Evolutionary conservation across 139 green algal genomes (phyloP), one percentile per base, ranked within the genome.

Genomic region (Haematococcus lacustris): DNA sequence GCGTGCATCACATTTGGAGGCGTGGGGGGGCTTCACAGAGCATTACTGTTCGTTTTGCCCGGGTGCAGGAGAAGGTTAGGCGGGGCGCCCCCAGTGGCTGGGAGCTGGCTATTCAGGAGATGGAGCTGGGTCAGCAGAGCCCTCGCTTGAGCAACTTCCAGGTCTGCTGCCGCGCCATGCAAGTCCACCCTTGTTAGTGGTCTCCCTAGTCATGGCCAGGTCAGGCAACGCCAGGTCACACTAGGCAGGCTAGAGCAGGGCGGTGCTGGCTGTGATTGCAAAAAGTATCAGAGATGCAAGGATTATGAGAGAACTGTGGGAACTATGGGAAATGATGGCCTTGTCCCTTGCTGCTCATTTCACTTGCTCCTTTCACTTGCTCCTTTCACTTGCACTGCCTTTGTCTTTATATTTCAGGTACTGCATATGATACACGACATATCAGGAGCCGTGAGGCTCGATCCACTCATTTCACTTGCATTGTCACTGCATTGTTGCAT

Each of bases 111-210:
- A 74, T 88, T 30, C 63, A 60, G 59, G 71, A 83, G 43, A 64
- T 85, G 53, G 78, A 38, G 32, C 47, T 88, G 33, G 82, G 82
- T n/a, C 64, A 25, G 21, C 30, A 85, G 32, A 68, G 60, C 50
- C 76, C 78, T 3, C 6, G 65, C n/a, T 69, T 88, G 73, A 71
- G 30, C 51, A 78, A 78, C 71, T 80, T 74, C 57, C 80, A 86
- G 71, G 76, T 74, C 34, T 35, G 5, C 57, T 65, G 28, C 57
- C 28, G 21, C 28, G 17, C 32, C 61, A 68, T 40, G 61, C 61
- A 3, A 3, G 61, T 41, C 7, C 34, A 41, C 57, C 28, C 57
- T 57, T 57, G 47, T 57, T 57, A 57, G 47, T 28, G 47, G 47
- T 21, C 13, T 21, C 47, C 21, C 13, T 21, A 13, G 47, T 13